A percentile compares a stretch with the other conserved stretches of the same genome.
phyloP scores from a whole-genome alignment of 106 monocot genomes.

The Gastrodia elata region DNA sequence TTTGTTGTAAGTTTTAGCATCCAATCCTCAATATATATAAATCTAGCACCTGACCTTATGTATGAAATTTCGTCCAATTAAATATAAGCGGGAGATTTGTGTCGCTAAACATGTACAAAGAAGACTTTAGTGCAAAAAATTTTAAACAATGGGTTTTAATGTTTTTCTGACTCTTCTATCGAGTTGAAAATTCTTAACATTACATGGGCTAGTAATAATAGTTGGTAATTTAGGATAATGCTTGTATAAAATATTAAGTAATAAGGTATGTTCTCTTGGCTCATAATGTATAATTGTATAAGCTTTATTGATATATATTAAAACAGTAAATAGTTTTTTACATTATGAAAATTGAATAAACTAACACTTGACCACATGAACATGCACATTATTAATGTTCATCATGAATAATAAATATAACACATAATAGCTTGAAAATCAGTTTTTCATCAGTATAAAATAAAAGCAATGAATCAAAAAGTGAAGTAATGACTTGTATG shows the following conservation, averaged over 20 bases:
- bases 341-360: no score
- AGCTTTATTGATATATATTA: background rate
- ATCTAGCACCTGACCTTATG: no score
- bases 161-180: background rate
- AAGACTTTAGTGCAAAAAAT: no score
- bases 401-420: background rate
- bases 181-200: background rate
- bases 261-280: background rate
- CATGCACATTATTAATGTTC: background rate
- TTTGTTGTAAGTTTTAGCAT: no score
- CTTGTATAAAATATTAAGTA: background rate
- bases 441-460: background rate
- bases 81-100: no score
- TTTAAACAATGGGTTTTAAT: background rate
- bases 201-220: background rate
- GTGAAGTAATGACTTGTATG: constrained; percentile 50
- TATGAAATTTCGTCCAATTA: no score
- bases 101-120: no score
- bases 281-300: background rate
- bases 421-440: background rate
- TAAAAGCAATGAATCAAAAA: background rate
- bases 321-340: background rate
- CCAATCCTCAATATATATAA: no score
- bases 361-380: background rate
- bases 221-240: background rate